Conservation (phyloP, 2,329 filamentous ascomycete genomes). For the Alternaria arborescens region DNA sequence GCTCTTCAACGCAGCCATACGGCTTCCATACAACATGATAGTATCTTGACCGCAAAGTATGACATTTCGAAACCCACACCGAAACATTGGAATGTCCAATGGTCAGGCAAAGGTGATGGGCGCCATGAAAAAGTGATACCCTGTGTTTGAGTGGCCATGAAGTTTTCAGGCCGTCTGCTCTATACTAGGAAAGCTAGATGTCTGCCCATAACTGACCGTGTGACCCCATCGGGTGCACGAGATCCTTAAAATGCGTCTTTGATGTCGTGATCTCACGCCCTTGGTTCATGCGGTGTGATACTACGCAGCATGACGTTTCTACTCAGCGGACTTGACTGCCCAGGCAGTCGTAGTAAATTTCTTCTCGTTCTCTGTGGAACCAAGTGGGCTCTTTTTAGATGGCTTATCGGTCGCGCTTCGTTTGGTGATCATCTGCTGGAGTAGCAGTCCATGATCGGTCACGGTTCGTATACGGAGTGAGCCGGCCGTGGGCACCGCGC, state of each 20-base stretch:
- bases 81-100: background rate
- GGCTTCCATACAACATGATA: background rate
- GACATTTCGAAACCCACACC: background rate
- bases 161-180: background rate
- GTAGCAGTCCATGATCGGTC: conserved; percentile 7
- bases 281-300: background rate
- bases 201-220: background rate
- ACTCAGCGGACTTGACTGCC: background rate
- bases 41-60: background rate
- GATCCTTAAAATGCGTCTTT: background rate
- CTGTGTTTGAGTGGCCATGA: background rate
- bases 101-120: background rate
- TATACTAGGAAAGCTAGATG: background rate
- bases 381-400: background rate
- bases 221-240: background rate
- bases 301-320: background rate
- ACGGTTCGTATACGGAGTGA: conserved; percentile 4
- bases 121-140: background rate
- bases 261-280: background rate
- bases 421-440: background rate
- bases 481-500: background rate
- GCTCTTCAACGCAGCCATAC: background rate
- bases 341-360: background rate
- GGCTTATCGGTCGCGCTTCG: background rate
- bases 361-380: background rate